Conservation (phyloP, 305 asterid species). For the Fraxinus paxiana region DNA sequence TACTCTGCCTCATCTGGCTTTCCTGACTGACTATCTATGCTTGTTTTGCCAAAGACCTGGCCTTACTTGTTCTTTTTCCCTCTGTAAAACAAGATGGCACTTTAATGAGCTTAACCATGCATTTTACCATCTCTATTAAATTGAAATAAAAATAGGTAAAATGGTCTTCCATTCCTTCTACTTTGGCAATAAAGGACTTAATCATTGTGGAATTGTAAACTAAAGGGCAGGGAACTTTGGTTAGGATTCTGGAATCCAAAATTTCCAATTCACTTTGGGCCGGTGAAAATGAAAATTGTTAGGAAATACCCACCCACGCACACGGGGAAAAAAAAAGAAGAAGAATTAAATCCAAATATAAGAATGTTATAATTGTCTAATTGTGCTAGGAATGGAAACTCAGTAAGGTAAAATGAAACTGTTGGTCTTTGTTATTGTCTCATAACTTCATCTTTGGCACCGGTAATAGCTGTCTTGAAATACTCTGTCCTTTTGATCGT, state of each 20-base stretch:
- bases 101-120: constrained; percentile 3
- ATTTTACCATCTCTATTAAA: background rate
- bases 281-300: background rate
- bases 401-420: background rate
- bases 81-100: background rate
- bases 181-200: constrained; percentile 4
- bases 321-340: background rate
- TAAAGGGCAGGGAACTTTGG: constrained; percentile 13
- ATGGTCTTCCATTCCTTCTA: background rate
- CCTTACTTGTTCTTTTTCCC: background rate
- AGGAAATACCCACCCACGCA: background rate
- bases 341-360: background rate
- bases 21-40: constrained; percentile 6
- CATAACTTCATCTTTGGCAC: constrained; percentile 2
- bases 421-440: background rate
- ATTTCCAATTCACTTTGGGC: constrained; percentile 6
- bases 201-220: constrained; percentile 6
- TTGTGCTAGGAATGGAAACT: background rate
- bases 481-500: background rate
- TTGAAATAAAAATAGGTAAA: constrained; percentile 8
- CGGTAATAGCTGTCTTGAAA: constrained; percentile 6
- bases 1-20: constrained; percentile 25
- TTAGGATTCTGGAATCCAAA: background rate
- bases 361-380: background rate
- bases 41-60: constrained; percentile 4